These are phyloP conservation scores for Balansia obtecta DNA, from an alignment of 2,329 filamentous ascomycete genomes.

Conservation along the genomic window DNA sequence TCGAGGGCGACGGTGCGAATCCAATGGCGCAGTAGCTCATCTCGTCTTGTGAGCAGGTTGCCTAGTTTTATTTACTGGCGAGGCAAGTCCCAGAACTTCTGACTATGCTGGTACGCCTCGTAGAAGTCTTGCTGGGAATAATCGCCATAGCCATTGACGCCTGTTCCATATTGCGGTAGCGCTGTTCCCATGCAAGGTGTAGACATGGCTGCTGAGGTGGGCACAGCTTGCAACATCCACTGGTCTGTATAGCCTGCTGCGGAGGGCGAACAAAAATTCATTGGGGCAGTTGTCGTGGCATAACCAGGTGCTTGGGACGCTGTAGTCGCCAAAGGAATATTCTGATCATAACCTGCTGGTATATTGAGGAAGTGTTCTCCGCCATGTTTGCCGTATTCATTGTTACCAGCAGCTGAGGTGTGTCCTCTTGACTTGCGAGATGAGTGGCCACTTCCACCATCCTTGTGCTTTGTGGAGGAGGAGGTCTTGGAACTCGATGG, in stretches of 20 bases:
- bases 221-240: neutral
- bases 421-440: neutral
- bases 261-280: neutral
- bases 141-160: neutral
- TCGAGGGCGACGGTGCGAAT: neutral
- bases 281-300: neutral
- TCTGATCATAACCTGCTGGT: neutral
- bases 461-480: neutral
- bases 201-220: neutral
- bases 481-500: neutral
- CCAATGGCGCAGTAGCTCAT: neutral
- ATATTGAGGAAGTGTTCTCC: neutral
- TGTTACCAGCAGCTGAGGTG: neutral
- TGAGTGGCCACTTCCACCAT: neutral
- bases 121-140: neutral
- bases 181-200: neutral
- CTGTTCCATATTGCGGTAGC: neutral
- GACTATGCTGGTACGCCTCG: slow-evolving; percentile 1
- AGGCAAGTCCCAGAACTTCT: neutral
- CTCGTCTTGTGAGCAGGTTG: neutral
- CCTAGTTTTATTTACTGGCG: neutral
- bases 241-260: neutral
- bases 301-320: neutral
- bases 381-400: neutral
- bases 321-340: neutral